Evolutionary conservation across 257 asterid genomes (phyloP).

Genomic region (Ajuga chamaepitys): DNA sequence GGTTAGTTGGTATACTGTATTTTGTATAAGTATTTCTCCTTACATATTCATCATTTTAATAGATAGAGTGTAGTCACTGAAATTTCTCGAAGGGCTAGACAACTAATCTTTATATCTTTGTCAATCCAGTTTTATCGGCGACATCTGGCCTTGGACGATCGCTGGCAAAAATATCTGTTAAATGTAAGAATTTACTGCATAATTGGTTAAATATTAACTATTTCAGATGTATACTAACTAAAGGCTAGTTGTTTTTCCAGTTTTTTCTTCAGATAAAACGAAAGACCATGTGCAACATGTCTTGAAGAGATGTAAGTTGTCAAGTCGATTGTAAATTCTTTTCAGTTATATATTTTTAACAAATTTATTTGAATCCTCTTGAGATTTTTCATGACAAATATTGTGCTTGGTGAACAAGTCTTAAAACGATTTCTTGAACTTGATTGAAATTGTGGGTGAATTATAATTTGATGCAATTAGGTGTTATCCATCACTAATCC

Average conservation of each 20-base stretch:
- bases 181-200: conserved; percentile 36
- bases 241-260: conserved; percentile 30
- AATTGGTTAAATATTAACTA: neutral
- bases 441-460: neutral
- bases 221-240: conserved; percentile 5
- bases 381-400: neutral
- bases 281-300: conserved; percentile 38
- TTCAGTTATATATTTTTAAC: neutral
- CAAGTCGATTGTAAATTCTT: neutral
- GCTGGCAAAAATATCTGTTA: conserved; percentile 49
- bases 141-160: conserved; percentile 68
- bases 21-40: neutral
- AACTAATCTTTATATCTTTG: conserved; percentile 1
- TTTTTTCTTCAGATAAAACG: conserved; percentile 39
- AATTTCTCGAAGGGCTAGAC: neutral
- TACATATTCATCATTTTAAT: neutral
- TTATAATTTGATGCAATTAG: neutral
- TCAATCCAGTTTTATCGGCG: conserved; percentile 68
- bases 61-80: neutral
- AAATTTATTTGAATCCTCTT: neutral
- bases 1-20: conserved; percentile 36
- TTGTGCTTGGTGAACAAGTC: neutral
- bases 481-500: neutral
- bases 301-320: conserved; percentile 57
- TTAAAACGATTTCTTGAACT: neutral